Evolutionary conservation across 306 rosid species (phyloP).

Genomic region (Hylodesmum podocarpum): DNA sequence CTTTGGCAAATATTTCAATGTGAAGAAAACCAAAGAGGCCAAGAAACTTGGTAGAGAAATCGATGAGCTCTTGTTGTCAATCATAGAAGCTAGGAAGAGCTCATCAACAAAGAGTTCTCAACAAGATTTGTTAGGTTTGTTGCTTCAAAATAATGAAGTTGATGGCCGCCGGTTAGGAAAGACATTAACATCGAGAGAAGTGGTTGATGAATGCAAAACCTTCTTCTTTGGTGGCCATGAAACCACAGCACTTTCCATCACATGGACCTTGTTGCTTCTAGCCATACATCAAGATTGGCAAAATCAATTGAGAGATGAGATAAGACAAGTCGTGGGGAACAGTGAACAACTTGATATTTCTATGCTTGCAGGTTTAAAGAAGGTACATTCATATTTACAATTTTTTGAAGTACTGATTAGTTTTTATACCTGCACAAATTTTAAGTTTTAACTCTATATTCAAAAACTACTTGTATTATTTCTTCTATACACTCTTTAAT

Average conservation of each 20-base stretch:
- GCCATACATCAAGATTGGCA: slow-evolving; percentile 79
- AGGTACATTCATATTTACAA: slow-evolving; percentile 35
- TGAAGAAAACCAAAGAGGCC: slow-evolving; percentile 54
- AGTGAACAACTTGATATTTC: slow-evolving; percentile 37
- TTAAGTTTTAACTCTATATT: too few species aligned
- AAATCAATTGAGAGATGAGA: slow-evolving; percentile 64
- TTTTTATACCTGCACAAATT: too few species aligned
- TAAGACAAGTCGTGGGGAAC: slow-evolving; percentile 56
- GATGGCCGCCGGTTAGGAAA: slow-evolving; percentile 34
- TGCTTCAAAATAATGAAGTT: slow-evolving; percentile 41
- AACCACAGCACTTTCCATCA: slow-evolving; percentile 82
- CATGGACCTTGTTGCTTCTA: slow-evolving; percentile 80
- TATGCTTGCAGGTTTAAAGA: slow-evolving; percentile 56
- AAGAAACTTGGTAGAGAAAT: slow-evolving; percentile 67
- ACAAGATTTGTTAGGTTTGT: slow-evolving; percentile 56
- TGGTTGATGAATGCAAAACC: slow-evolving; percentile 87
- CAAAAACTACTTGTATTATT: too few species aligned
- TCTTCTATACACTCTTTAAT: too few species aligned
- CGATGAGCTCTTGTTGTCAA: slow-evolving; percentile 45
- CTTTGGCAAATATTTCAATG: slow-evolving; percentile 43
- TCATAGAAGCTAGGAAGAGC: slow-evolving; percentile 42
- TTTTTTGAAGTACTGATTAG: too few species aligned
- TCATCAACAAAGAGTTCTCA: slow-evolving; percentile 20
- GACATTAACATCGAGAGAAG: slow-evolving; percentile 46
- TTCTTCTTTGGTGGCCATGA: slow-evolving; percentile 93